These are phyloP conservation scores for Entomortierella parvispora DNA, from an alignment of 192 early-diverging fungal genomes.

Conservation along the genomic window DNA sequence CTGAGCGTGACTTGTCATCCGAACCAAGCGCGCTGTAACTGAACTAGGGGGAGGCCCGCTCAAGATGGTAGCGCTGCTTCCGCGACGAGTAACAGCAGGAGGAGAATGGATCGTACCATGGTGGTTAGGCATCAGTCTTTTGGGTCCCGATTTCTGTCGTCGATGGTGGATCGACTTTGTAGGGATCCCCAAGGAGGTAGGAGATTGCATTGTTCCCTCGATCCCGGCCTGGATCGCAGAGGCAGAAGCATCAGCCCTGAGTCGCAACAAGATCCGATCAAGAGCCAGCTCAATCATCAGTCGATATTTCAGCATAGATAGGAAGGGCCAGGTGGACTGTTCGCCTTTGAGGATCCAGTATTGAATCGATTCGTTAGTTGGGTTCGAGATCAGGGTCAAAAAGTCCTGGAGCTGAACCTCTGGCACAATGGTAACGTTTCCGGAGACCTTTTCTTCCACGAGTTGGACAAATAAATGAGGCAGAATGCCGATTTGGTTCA, in stretches of 20 bases:
- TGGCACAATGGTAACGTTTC: conserved; percentile 78
- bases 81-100: conserved; percentile 15
- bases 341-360: conserved; percentile 86
- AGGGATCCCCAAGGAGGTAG: not conserved
- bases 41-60: not conserved
- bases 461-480: conserved; percentile 66
- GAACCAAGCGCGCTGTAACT: not conserved
- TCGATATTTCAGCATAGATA: conserved; percentile 74
- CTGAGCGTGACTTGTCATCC: conserved; percentile 38
- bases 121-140: conserved; percentile 21
- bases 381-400: conserved; percentile 73
- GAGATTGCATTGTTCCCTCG: conserved; percentile 12
- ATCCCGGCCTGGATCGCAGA: conserved; percentile 29
- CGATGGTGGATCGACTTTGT: conserved; percentile 24
- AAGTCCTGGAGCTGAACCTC: conserved; percentile 69
- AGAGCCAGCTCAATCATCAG: conserved; percentile 77
- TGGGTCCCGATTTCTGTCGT: conserved; percentile 48
- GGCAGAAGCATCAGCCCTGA: conserved; percentile 31
- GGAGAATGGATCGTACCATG: not conserved
- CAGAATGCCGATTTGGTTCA: conserved; percentile 69
- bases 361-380: conserved; percentile 67
- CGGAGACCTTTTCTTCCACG: conserved; percentile 71
- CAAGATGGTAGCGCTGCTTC: conserved; percentile 23
- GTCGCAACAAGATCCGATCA: conserved; percentile 55
- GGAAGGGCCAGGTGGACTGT: conserved; percentile 79